Evolutionary conservation across 306 rosid species (phyloP).

Genomic region (Dalbergia oliveri): DNA sequence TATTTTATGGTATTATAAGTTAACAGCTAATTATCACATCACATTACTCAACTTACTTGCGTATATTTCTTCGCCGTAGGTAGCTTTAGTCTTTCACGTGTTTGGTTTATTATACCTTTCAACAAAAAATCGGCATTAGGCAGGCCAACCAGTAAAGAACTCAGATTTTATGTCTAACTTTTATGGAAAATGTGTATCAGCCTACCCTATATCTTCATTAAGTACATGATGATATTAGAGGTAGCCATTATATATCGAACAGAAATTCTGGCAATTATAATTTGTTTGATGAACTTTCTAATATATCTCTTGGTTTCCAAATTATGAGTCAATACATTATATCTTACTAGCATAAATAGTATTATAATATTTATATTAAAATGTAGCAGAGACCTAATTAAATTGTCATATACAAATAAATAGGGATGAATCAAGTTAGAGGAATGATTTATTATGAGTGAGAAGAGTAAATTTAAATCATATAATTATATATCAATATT

Average conservation of each 20-base stretch:
- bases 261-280: neutral
- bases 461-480: too few species aligned
- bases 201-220: neutral
- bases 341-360: too few species aligned
- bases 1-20: neutral
- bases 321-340: neutral
- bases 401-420: too few species aligned
- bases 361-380: too few species aligned
- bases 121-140: neutral
- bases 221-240: neutral
- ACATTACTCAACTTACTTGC: conserved; percentile 17
- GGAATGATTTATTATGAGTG: too few species aligned
- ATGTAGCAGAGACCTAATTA: too few species aligned
- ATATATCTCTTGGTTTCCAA: neutral
- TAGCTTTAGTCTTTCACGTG: neutral
- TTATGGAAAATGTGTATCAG: conserved; percentile 25
- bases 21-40: neutral
- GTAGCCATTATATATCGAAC: neutral
- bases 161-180: neutral
- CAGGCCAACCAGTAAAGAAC: neutral
- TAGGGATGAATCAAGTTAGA: too few species aligned
- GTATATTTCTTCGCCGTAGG: neutral
- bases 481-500: too few species aligned
- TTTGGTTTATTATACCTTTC: neutral
- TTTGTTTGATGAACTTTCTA: neutral